A percentile compares a stretch with the other conserved stretches of the same genome.
These are phyloP conservation scores for Poronia punctata DNA, from an alignment of 495 filamentous ascomycete genomes.

Conservation along the genomic window DNA sequence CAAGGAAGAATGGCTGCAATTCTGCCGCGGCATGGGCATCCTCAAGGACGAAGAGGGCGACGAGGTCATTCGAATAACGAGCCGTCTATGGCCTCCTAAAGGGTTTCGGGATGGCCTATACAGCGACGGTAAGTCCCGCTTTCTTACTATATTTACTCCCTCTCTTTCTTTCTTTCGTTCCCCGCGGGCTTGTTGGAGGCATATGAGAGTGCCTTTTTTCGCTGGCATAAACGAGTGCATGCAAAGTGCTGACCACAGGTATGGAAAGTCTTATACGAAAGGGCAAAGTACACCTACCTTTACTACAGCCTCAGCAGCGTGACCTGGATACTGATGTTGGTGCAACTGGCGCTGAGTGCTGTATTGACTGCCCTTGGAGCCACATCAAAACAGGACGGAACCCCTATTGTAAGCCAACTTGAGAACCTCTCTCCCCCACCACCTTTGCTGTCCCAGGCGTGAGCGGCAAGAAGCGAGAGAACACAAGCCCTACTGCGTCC, in stretches of 20 bases:
- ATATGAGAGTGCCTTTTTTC: too few relatives aligned
- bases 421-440: not conserved
- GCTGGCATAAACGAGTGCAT: too few relatives aligned
- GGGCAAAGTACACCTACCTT: slow-evolving; percentile 30
- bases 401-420: slow-evolving; percentile 22
- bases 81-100: slow-evolving; percentile 36
- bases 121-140: slow-evolving; percentile 20
- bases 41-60: slow-evolving; percentile 38
- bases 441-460: not conserved
- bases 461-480: too few relatives aligned
- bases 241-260: not conserved
- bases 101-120: slow-evolving; percentile 40
- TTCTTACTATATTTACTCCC: not conserved
- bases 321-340: slow-evolving; percentile 35
- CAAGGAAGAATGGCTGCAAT: slow-evolving; percentile 36
- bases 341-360: slow-evolving; percentile 38
- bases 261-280: slow-evolving; percentile 23
- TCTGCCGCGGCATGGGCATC: slow-evolving; percentile 40
- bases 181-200: too few relatives aligned
- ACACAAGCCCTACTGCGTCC: too few relatives aligned
- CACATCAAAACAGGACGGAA: slow-evolving; percentile 15
- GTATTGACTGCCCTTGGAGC: slow-evolving; percentile 39
- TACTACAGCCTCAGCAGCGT: slow-evolving; percentile 28
- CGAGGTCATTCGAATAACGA: slow-evolving; percentile 32
- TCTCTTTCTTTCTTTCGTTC: not conserved